Evolutionary conservation across 768 basidiomycete species (phyloP), one percentile per base, ranked within the genome.

Genomic region (Podaxis sp.): DNA sequence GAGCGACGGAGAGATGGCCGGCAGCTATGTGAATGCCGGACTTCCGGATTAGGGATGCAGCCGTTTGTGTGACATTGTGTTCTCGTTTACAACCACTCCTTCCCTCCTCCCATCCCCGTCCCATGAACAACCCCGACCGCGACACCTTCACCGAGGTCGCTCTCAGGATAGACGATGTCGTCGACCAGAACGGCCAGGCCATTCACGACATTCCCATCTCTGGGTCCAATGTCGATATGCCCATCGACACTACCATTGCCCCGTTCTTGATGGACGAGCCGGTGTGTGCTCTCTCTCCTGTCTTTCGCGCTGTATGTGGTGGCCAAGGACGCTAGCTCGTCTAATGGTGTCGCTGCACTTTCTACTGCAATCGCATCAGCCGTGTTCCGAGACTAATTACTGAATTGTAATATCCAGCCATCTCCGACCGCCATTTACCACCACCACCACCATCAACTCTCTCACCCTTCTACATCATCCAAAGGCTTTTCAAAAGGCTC

Each of bases 401-500:
- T 40, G n/a, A 40, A 24, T 8, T 56, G 17, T 12, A 13, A 38
- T 22, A 38, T 39, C 26, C 13, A 52, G 38, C 61, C 61, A 24
- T 54, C 52, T 30, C 44, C 55, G 9, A 56, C 42, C 5, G n/a
- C 38, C 6, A 19, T 55, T 59, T 57, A 60, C 59, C 63, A 63
- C 17, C 65, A 33, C 30, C 24, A 24, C 24, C 61, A 57, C 12
- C 56, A 55, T 17, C 26, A 48, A 17, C 40, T 28, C 33, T 38
- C 59, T 7, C 52, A 55, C 63, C 65, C 68, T 65, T 28, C 65
- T 67, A 2, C 69, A 66, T 28, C 70, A 63, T 44, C 70, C 64
- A 44, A 70, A 67, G 65, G 64, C 63, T 52, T 67, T 65, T 30
- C 71, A 57, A 77, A 75, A 68, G 68, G 68, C 28, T 76, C 76